These are phyloP conservation scores for Didymella pomorum DNA, from an alignment of 2,329 filamentous ascomycete genomes.

Conservation along the genomic window DNA sequence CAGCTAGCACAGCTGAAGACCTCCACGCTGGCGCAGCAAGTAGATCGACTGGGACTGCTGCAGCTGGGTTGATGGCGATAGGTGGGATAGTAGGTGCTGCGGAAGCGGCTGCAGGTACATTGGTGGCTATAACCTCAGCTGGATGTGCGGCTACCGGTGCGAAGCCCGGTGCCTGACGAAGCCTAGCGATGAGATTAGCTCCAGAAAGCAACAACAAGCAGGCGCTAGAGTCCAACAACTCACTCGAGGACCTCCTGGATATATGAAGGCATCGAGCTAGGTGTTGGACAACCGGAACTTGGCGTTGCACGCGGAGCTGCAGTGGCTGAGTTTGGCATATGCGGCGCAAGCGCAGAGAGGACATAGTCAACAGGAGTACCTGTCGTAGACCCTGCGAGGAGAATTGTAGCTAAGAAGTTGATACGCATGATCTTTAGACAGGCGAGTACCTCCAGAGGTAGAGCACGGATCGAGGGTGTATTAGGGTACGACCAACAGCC, in stretches of 20 bases:
- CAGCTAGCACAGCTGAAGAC: too few species aligned
- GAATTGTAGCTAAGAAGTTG: neutral
- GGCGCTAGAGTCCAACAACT: neutral
- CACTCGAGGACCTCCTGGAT: conserved; percentile 11
- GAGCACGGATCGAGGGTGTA: neutral
- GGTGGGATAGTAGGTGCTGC: conserved; percentile 1
- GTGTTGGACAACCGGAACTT: neutral
- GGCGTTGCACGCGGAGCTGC: conserved; percentile 3
- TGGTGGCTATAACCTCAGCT: neutral
- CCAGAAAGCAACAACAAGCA: neutral
- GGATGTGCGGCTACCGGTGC: conserved; percentile 10
- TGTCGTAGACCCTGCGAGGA: neutral
- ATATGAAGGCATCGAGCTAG: neutral
- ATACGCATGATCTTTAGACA: conserved; percentile 3
- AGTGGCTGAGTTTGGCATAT: neutral
- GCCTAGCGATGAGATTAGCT: conserved; percentile 9
- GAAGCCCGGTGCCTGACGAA: conserved; percentile 24
- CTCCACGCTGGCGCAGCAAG: neutral
- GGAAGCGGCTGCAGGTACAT: too few species aligned
- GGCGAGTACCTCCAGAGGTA: neutral
- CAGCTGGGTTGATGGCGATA: neutral
- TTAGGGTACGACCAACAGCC: neutral
- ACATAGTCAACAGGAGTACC: neutral
- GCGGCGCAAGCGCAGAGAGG: conserved; percentile 14
- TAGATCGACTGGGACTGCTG: neutral